Conservation (phyloP, 2,329 filamentous ascomycete genomes). For the Elsinoe fawcettii region DNA sequence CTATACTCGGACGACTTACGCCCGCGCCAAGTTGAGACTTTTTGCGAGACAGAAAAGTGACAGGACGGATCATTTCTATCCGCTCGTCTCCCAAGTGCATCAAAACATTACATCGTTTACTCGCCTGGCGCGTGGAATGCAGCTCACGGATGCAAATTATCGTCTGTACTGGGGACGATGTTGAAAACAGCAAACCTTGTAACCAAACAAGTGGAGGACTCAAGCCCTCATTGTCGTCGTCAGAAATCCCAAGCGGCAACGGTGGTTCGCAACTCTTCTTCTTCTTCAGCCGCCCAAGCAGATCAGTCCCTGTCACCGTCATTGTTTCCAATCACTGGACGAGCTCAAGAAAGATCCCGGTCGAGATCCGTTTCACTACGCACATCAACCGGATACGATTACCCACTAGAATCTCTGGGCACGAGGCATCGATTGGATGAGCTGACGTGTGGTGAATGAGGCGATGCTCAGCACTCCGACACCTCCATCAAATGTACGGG, state of each 20-base stretch:
- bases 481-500: not conserved
- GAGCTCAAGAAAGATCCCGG: not conserved
- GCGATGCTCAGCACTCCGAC: conserved; percentile 14
- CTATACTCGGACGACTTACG: not conserved
- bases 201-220: not conserved
- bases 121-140: not conserved
- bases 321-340: not conserved
- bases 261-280: conserved; percentile 3
- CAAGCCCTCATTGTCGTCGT: not conserved
- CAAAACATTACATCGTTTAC: not conserved
- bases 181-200: not conserved
- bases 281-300: not conserved
- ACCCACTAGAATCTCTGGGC: conserved; percentile 11
- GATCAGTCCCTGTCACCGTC: conserved; percentile 9
- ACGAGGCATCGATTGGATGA: conserved; percentile 8
- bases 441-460: conserved; percentile 13
- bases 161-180: not conserved
- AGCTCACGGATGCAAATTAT: not conserved
- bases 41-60: not conserved
- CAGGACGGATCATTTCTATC: conserved; percentile 7
- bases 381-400: conserved; percentile 7
- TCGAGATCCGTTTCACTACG: conserved; percentile 10
- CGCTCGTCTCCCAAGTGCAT: not conserved
- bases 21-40: conserved; percentile 10
- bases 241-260: conserved; percentile 1